Evolutionary conservation across 352 stramenopile genomes (phyloP), one percentile per base, ranked within the genome.

Genomic region (Nothophytophthora sp.): DNA sequence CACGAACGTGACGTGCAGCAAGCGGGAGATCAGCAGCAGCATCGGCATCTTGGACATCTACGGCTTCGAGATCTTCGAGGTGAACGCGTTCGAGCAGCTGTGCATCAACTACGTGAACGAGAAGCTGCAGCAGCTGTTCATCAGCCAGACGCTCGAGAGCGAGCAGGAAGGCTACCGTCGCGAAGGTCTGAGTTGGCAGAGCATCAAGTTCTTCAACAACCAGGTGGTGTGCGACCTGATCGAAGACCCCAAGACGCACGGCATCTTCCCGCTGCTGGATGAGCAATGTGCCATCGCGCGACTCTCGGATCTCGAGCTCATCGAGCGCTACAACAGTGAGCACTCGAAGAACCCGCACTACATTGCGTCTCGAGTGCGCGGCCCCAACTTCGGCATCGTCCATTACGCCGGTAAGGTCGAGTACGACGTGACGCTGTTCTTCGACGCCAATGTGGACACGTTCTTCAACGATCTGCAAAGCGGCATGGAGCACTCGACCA

Each of bases 61-160:
- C 55, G 87, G 87, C 2, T 96, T 96, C 44, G 87, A 96, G 65
- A 95, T 95, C 50, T 95, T 96, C 41, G 76, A 95, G 7, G 74
- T 88, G 36, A 97, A 97, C 55, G 80, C 79, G 29, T 97, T 96
- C 47, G 87, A 96, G 67, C 87, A 96, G 69, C 71, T 96, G 22
- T 92, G 87, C 46, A 96, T 96, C 61, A 96, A 96, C 70, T 96
- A 96, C 56, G 86, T 90, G 50, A 96, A 96, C 68, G 81, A 92
- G 53, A 92, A 92, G 58, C 76, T 92, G 28, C 85, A 95, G 60
- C 82, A 91, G 53, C 67, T 93, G 5, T 96, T 96, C 59, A 94
- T 92, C 49, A 83, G 78, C 33, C 81, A 94, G 55, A 91, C 81
- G 36, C 67, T 96, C 15, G 67, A 88, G 40, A 79, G 68, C 22